Percentiles rank a stretch among this genome's conserved stretches.
Evolutionary conservation across 805 yeast species (phyloP).

Genomic region (Ascoidea asiatica): DNA sequence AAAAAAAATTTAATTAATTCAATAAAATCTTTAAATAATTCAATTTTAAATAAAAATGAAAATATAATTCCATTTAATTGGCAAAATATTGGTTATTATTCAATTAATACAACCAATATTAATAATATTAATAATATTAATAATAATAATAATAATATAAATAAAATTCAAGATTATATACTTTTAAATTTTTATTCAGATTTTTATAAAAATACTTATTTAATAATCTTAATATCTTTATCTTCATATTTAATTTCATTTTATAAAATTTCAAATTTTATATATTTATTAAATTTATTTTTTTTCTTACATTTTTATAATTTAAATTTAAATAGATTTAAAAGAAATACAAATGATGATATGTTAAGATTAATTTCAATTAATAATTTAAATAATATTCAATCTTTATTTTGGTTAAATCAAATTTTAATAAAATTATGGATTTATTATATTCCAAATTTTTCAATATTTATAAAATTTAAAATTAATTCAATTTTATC

Average conservation of each 20-base stretch:
- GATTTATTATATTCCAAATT: conserved; percentile 81
- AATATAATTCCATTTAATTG: too few relatives aligned
- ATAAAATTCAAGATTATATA: conserved; percentile 38
- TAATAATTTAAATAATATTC: conserved; percentile 46
- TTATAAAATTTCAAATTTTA: conserved; percentile 44
- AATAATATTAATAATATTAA: too few relatives aligned
- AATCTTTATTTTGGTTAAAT: conserved; percentile 75
- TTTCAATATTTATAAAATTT: conserved; percentile 59
- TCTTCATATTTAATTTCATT: conserved; percentile 59
- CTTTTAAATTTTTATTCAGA: conserved; percentile 60
- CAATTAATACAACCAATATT: too few relatives aligned
- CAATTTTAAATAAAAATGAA: too few relatives aligned
- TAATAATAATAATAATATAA: too few relatives aligned
- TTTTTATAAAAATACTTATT: conserved; percentile 54
- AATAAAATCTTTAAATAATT: too few relatives aligned
- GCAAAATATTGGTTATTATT: too few relatives aligned
- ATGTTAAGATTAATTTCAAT: conserved; percentile 51
- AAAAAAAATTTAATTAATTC: too few relatives aligned
- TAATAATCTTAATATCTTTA: conserved; percentile 57
- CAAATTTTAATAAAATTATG: conserved; percentile 68
- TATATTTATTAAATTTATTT: too few relatives aligned
- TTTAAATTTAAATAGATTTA: conserved; percentile 62
- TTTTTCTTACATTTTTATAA: conserved; percentile 27
- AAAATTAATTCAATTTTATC: conserved; percentile 53
- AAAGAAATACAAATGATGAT: conserved; percentile 64